A percentile compares a stretch with the other conserved stretches of the same genome.
These are phyloP conservation scores for Termitomyces sp. DNA, from an alignment of 768 basidiomycete species.

Conservation along the genomic window DNA sequence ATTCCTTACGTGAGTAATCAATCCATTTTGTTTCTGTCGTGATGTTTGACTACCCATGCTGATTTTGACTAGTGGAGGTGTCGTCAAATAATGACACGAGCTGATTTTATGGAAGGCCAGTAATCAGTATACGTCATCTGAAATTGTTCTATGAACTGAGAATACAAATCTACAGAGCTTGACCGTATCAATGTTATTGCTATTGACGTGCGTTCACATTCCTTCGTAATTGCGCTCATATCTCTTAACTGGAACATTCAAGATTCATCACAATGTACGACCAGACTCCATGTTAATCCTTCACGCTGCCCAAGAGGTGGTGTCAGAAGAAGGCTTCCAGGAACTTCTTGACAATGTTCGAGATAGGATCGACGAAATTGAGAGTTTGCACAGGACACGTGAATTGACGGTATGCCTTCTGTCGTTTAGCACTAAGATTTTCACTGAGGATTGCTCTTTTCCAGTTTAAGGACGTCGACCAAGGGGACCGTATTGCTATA, in stretches of 20 bases:
- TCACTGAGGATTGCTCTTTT: constrained; percentile 16
- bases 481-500: constrained; percentile 50
- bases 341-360: constrained; percentile 72
- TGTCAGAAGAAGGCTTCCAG: constrained; percentile 75
- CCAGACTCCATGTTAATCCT: constrained; percentile 80
- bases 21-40: neutral
- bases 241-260: neutral
- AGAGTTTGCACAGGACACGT: constrained; percentile 76
- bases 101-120: constrained; percentile 79
- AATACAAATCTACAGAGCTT: constrained; percentile 40
- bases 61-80: constrained; percentile 51
- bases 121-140: constrained; percentile 7
- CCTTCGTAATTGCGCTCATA: neutral
- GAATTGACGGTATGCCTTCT: constrained; percentile 60
- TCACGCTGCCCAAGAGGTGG: constrained; percentile 68
- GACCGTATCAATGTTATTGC: constrained; percentile 73
- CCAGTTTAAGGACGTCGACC: constrained; percentile 49
- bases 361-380: constrained; percentile 82
- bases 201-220: constrained; percentile 59
- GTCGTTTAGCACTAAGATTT: neutral
- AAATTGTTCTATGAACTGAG: neutral
- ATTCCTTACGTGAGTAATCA: constrained; percentile 54
- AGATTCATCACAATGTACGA: constrained; percentile 74
- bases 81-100: constrained; percentile 79
- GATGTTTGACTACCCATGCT: constrained; percentile 4